These are phyloP conservation scores for Collybia sordida DNA, from an alignment of 768 basidiomycete genomes.

Conservation along the genomic window DNA sequence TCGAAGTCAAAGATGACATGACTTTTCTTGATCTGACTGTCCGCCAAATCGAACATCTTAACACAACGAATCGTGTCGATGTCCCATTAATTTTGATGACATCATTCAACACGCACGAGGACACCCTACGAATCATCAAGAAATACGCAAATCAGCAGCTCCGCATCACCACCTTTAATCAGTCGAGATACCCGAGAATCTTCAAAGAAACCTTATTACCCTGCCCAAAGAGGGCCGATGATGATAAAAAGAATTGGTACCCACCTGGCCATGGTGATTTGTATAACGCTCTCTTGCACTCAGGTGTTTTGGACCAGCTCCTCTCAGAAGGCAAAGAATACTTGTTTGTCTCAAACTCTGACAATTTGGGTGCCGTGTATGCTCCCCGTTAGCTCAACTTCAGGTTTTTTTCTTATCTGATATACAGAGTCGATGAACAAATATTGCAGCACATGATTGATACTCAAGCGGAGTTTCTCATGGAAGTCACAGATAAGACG, in stretches of 20 bases:
- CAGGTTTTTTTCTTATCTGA: constrained; percentile 7
- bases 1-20: constrained; percentile 97
- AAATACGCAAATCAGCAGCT: constrained; percentile 96
- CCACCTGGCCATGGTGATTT: constrained; percentile 97
- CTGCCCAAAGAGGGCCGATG: constrained; percentile 71
- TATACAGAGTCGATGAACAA: constrained; percentile 68
- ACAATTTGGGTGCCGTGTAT: constrained; percentile 91
- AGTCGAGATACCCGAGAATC: constrained; percentile 93
- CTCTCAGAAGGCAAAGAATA: constrained; percentile 93
- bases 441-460: constrained; percentile 89
- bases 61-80: constrained; percentile 79
- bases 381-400: constrained; percentile 20
- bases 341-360: constrained; percentile 96
- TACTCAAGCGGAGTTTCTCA: constrained; percentile 80
- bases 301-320: constrained; percentile 88
- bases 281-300: constrained; percentile 89
- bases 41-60: constrained; percentile 94
- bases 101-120: constrained; percentile 97
- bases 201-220: constrained; percentile 87
- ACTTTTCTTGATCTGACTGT: constrained; percentile 95
- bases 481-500: constrained; percentile 97
- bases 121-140: constrained; percentile 94
- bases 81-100: constrained; percentile 99
- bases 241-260: constrained; percentile 94
- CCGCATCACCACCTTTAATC: constrained; percentile 90